Evolutionary conservation across 306 rosid species (phyloP), one percentile per base, ranked within the genome.

Genomic region (Luffa aegyptiaca): DNA sequence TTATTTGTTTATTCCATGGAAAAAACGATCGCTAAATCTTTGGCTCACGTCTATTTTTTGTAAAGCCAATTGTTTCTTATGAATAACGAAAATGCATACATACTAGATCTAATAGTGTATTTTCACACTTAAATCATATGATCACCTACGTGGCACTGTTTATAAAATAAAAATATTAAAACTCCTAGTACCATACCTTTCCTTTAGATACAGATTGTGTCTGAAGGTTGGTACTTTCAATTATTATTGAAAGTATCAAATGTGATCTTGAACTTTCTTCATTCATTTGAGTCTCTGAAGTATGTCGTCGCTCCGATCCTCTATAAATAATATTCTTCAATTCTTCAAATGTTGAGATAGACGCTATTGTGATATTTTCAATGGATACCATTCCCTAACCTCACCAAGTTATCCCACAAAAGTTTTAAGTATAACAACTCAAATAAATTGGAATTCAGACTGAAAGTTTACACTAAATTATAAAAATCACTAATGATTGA

Each of bases 231-330:
- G 90, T 93, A 77, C 97, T 91, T 84, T 93, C 99, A 68, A 95
- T 85, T 21, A 95, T 88, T 68, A 95, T 49, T 51, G 99, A 95
- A 51, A 95, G 86, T 79, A 93, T 90, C 33, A 93, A 89, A 78
- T 95, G 99, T 18, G 99, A 95, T 89, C 98, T 88, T 70, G 99
- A 95, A 58, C 99, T 95, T 84, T 93, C 96, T 56, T 91, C 96
- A 45, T 93, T 95, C 98, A 95, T 95, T 35, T 87, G 97, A 58
- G 98, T 95, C 81, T 86, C 99, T 2, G 99, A 84, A 33, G 89
- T 88, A 84, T 93, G 98, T 10, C 97, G 85, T 72, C 61, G 88
- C 75, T 93, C 98, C 3, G 92, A 90, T 62, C 99, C 99, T 86
- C 86, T 87, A 37, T 84, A 89, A 85, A 95, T 93, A 80, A 95